Conservation (phyloP, 164 flowering plant species). For the Umbilicus rupestris region DNA sequence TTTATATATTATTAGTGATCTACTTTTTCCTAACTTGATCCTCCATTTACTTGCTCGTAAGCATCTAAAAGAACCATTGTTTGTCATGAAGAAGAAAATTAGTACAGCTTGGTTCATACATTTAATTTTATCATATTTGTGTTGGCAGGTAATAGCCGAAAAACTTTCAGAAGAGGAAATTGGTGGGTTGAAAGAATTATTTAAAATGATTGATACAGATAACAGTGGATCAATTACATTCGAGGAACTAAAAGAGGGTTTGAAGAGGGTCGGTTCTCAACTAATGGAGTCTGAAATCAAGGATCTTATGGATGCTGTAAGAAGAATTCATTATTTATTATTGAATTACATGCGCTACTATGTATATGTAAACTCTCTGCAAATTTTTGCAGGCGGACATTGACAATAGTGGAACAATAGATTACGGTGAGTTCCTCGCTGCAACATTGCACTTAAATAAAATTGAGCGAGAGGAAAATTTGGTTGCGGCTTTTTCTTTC, state of each 20-base stretch:
- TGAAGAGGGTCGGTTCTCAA: slow-evolving; percentile 71
- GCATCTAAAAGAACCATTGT: not conserved
- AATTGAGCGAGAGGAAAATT: slow-evolving; percentile 76
- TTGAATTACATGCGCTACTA: not conserved
- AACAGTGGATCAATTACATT: slow-evolving; percentile 79
- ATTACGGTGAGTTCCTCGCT: slow-evolving; percentile 83
- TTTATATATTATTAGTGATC: not conserved
- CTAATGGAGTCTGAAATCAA: slow-evolving; percentile 77
- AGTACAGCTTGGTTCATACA: not conserved
- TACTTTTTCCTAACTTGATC: not conserved
- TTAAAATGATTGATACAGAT: slow-evolving; percentile 84
- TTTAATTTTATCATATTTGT: not conserved
- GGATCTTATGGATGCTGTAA: slow-evolving; percentile 81
- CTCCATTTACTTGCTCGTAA: not conserved
- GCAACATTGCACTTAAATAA: slow-evolving; percentile 82
- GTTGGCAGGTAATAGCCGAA: slow-evolving; percentile 76
- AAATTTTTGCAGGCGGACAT: slow-evolving; percentile 58
- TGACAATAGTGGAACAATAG: slow-evolving; percentile 75
- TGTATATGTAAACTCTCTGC: not conserved
- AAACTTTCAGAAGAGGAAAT: slow-evolving; percentile 90
- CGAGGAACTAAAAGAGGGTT: slow-evolving; percentile 76
- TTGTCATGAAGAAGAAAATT: not conserved
- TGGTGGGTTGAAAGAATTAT: slow-evolving; percentile 81
- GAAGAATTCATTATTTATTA: not conserved
- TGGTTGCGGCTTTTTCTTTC: slow-evolving; percentile 59